phyloP scores from a whole-genome alignment of 805 yeast species.

The Pichia nanzhaoensis region DNA sequence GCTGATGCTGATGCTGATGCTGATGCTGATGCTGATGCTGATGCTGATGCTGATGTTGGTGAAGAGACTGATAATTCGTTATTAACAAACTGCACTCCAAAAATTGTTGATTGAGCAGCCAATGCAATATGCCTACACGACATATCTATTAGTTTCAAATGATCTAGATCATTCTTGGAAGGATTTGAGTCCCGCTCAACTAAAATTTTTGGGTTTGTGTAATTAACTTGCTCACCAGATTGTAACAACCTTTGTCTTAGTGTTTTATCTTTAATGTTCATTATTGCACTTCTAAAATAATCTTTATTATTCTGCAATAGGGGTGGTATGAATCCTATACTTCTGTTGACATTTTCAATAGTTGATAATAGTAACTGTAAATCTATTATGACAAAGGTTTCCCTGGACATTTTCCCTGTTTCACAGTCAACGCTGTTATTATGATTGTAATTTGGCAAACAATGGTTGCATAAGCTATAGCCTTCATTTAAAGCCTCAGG shows the following conservation, averaged over 20 bases:
- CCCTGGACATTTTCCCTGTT: conserved; percentile 15
- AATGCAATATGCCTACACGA: conserved; percentile 81
- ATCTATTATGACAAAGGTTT: conserved; percentile 37
- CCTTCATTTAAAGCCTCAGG: conserved; percentile 40
- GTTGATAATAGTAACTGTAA: conserved; percentile 40
- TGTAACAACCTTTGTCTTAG: conserved; percentile 5
- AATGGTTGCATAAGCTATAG: conserved; percentile 44
- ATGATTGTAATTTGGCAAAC: conserved; percentile 39
- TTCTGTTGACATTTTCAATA: conserved; percentile 47
- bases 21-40: too few species aligned
- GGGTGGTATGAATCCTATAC: conserved; percentile 53
- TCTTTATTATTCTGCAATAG: conserved; percentile 21
- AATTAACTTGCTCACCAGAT: neutral
- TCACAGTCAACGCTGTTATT: conserved; percentile 2
- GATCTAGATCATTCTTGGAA: conserved; percentile 60
- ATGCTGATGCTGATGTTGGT: too few species aligned
- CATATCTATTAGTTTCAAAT: conserved; percentile 59
- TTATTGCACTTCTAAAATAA: neutral
- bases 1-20: too few species aligned
- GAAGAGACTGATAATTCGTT: too few species aligned
- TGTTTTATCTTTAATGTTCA: conserved; percentile 1
- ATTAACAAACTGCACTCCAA: conserved; percentile 8
- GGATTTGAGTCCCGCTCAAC: conserved; percentile 22
- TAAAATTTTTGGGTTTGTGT: neutral
- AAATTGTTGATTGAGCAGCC: conserved; percentile 45